Evolutionary conservation across 2,329 filamentous ascomycete genomes (phyloP).

Genomic region (Apiospora phragmitis): DNA sequence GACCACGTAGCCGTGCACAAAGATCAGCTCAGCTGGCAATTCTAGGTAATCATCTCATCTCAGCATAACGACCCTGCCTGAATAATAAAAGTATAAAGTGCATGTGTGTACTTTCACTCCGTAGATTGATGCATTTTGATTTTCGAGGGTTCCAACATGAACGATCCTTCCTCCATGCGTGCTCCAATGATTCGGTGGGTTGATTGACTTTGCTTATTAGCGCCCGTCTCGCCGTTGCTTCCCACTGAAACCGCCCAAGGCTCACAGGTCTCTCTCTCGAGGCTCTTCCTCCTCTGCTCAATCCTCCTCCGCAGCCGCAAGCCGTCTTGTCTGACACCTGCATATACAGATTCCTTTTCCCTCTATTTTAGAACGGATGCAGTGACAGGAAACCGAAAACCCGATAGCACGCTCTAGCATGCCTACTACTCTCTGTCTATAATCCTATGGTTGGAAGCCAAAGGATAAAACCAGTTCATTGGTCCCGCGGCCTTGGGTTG

Average conservation of each 20-base stretch:
- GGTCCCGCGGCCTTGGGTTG: background rate
- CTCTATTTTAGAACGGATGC: background rate
- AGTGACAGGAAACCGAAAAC: background rate
- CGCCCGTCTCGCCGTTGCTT: constrained; percentile 3
- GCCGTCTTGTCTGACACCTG: constrained; percentile 3
- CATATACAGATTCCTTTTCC: background rate
- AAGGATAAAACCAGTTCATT: background rate
- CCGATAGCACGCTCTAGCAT: background rate
- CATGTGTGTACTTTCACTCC: background rate
- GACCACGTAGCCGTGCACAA: background rate
- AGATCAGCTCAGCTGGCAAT: background rate
- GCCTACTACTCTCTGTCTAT: background rate
- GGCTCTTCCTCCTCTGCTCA: background rate
- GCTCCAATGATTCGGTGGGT: background rate
- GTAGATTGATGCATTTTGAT: background rate
- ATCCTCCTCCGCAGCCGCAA: background rate
- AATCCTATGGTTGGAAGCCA: background rate
- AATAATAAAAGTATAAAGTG: background rate
- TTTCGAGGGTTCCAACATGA: background rate
- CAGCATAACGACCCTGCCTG: background rate
- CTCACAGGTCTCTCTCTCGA: background rate
- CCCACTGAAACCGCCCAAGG: constrained; percentile 1
- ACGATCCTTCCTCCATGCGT: background rate
- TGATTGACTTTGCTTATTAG: background rate
- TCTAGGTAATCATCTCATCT: constrained; percentile 4